Evolutionary conservation across 2,329 filamentous ascomycete genomes (phyloP), one percentile per base, ranked within the genome.

Genomic region (Neophaeococcomyces aloes): DNA sequence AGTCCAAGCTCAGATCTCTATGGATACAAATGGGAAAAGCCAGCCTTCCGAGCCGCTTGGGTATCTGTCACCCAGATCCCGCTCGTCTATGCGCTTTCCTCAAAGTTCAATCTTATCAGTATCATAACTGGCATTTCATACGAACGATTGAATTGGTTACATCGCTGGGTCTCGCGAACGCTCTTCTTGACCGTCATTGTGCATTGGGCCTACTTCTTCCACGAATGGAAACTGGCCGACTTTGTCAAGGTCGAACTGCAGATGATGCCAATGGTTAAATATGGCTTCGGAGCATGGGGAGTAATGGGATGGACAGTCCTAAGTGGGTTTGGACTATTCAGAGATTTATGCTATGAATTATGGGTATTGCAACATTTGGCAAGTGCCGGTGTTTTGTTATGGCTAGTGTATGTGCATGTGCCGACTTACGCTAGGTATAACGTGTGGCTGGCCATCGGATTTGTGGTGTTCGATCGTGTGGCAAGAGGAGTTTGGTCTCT

Each of bases 1-100:
- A 32, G 42, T 15, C 48, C 48, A 18, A 45, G 44, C 14, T 51
- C 48, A 7, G 31, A 49, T 13, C 38, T 52, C 35, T 53, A 52
- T 29, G 51, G 49, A 6, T 53, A 53, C 38, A 15, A 64, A 32
- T 75, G 70, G 64, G 75, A 79, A 52, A 61, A 68, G 35, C 68
- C 79, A 44, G 76, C 69, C 10, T 78, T 76, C 53, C 67, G 74
- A 25, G 69, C 68, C 3, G 74, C 71, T 3, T 73, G 69, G 43
- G 63, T 77, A 33, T 65, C 71, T 10, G 61, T 76, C 36, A 62
- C 65, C 7, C 74, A 77, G 51, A 51, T 77, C 2, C 74, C 74
- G 1, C 57, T 77, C n/a, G 63, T 77, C 40, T 71, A 75, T 50
- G 59, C 77, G 8, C 65, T 77, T 29, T 66, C 72, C 1, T 71